These are phyloP conservation scores for Coleophoma cylindrospora DNA, from an alignment of 2,329 filamentous ascomycete species.

Conservation along the genomic window DNA sequence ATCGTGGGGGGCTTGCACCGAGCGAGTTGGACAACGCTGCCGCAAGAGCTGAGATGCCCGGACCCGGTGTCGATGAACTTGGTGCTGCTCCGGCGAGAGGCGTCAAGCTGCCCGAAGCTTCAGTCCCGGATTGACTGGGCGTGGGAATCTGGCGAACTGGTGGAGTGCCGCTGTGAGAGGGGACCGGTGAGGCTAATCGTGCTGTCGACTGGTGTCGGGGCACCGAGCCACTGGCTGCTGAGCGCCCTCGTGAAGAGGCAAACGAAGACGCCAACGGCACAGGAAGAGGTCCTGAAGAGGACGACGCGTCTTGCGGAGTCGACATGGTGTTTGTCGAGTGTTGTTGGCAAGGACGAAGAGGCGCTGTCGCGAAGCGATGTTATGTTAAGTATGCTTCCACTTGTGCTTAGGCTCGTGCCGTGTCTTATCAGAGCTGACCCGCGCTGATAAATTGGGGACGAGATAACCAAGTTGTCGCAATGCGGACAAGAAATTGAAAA, in stretches of 20 bases:
- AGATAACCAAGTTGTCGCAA: neutral
- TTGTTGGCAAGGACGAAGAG: neutral
- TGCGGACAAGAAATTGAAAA: neutral
- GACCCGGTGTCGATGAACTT: constrained; percentile 61
- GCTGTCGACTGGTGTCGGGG: constrained; percentile 57
- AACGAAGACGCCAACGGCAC: constrained; percentile 43
- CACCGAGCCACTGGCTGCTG: constrained; percentile 36
- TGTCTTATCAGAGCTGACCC: too few relatives aligned
- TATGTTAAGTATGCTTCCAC: constrained; percentile 6
- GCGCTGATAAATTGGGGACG: neutral
- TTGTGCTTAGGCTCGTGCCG: constrained; percentile 1
- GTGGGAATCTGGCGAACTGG: constrained; percentile 44
- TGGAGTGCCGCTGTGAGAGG: constrained; percentile 39
- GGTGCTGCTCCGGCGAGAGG: constrained; percentile 59
- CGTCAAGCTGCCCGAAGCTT: constrained; percentile 41
- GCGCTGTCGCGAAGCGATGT: constrained; percentile 1
- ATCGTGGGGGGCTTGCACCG: constrained; percentile 64
- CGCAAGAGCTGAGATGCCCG: constrained; percentile 82
- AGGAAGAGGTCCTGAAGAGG: constrained; percentile 29
- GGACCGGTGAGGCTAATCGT: constrained; percentile 53
- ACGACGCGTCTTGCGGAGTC: constrained; percentile 23
- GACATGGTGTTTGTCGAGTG: constrained; percentile 20
- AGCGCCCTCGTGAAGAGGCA: constrained; percentile 30
- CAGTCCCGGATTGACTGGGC: constrained; percentile 33
- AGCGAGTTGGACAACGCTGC: constrained; percentile 76